Conservation (phyloP, 495 filamentous ascomycete species). For the Parmelia sp. region DNA sequence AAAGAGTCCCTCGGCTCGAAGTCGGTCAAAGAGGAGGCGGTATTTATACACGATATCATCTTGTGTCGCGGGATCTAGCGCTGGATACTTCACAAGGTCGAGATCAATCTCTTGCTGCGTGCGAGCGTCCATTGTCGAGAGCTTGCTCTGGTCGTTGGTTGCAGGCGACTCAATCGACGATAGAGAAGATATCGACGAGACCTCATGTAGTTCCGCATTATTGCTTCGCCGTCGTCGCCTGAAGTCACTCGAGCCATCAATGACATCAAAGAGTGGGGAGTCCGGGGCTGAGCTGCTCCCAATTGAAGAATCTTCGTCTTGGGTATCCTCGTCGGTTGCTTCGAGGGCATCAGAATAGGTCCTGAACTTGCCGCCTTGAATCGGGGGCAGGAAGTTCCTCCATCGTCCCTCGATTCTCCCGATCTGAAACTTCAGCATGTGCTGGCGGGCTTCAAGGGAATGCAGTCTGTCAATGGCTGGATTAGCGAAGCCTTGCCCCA, state of each 20-base stretch:
- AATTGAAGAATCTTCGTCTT: conserved; percentile 41
- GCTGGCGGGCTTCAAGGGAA: conserved; percentile 65
- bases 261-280: conserved; percentile 61
- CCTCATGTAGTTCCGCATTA: conserved; percentile 21
- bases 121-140: conserved; percentile 64
- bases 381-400: conserved; percentile 84
- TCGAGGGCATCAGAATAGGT: conserved; percentile 39
- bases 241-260: conserved; percentile 34
- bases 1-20: conserved; percentile 71
- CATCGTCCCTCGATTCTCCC: conserved; percentile 76
- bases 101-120: conserved; percentile 69
- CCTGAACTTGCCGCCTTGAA: conserved; percentile 85
- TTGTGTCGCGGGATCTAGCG: conserved; percentile 69
- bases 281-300: conserved; percentile 42
- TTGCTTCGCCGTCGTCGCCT: conserved; percentile 32
- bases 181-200: conserved; percentile 35
- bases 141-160: conserved; percentile 41
- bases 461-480: conserved; percentile 57
- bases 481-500: conserved; percentile 14
- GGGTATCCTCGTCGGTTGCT: conserved; percentile 21
- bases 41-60: conserved; percentile 75
- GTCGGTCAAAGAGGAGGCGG: conserved; percentile 60
- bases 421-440: conserved; percentile 79
- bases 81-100: conserved; percentile 76
- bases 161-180: conserved; percentile 42